Conservation (phyloP, 768 basidiomycete genomes). For the Pleurotus salmoneostramineus region DNA sequence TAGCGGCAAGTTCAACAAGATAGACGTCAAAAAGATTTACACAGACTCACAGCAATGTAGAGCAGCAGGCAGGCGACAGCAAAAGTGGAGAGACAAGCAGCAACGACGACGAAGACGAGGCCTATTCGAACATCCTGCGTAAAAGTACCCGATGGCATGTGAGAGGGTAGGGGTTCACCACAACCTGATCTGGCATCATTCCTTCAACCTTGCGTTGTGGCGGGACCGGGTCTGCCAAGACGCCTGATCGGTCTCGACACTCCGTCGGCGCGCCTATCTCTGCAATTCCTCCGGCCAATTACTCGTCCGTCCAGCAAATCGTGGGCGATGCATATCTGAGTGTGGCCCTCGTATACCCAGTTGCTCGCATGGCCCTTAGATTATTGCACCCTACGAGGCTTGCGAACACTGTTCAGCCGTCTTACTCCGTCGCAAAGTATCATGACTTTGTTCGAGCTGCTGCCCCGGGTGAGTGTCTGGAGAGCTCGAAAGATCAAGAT, state of each 20-base stretch:
- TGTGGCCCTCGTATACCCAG: background rate
- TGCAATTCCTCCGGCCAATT: too few species aligned
- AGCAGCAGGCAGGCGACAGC: constrained; percentile 21
- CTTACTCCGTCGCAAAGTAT: constrained; percentile 3
- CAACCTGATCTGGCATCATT: too few species aligned
- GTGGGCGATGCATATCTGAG: constrained; percentile 6
- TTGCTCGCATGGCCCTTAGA: constrained; percentile 3
- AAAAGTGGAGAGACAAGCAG: constrained; percentile 23
- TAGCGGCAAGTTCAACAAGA: constrained; percentile 11
- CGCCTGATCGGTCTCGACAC: too few species aligned
- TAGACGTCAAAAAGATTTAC: background rate
- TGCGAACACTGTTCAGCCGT: background rate
- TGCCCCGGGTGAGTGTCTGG: constrained; percentile 7
- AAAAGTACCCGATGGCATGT: constrained; percentile 2
- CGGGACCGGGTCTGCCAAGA: too few species aligned
- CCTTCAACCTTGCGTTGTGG: too few species aligned
- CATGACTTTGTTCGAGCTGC: constrained; percentile 23
- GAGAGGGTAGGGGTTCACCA: background rate
- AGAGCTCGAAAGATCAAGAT: background rate
- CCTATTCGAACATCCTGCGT: constrained; percentile 14
- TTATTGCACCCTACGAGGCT: background rate
- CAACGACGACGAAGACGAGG: constrained; percentile 24
- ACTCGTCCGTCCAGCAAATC: background rate
- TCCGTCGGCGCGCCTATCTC: background rate
- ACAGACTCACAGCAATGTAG: constrained; percentile 21